Conservation (phyloP, 2,329 filamentous ascomycete genomes). For the Emericellopsis atlantica region DNA sequence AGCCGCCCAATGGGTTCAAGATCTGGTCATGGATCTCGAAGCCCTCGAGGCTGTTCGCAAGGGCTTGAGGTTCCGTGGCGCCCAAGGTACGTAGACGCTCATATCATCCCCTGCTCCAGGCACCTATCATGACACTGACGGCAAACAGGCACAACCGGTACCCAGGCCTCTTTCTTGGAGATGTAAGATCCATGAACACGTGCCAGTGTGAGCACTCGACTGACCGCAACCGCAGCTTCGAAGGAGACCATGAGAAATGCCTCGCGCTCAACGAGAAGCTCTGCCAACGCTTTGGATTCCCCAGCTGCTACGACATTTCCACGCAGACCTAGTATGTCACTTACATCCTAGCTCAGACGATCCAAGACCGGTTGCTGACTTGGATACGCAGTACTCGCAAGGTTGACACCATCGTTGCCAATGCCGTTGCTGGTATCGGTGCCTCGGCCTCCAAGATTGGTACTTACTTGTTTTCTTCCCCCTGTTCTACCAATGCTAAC, state of each 20-base stretch:
- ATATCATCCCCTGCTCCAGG: conserved; percentile 6
- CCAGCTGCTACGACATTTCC: conserved; percentile 38
- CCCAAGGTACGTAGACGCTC: conserved; percentile 56
- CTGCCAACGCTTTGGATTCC: conserved; percentile 43
- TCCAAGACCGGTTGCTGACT: no score
- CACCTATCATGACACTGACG: no score
- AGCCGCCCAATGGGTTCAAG: conserved; percentile 57
- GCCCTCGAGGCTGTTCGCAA: conserved; percentile 57
- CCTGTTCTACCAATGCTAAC: conserved; percentile 20
- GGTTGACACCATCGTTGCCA: conserved; percentile 69
- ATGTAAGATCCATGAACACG: conserved; percentile 3
- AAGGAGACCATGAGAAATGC: conserved; percentile 33
- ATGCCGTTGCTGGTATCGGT: conserved; percentile 68
- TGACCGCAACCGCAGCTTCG: conserved; percentile 17
- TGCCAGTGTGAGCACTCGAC: no score
- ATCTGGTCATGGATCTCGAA: conserved; percentile 52
- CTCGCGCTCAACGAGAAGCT: conserved; percentile 42
- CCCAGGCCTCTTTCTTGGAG: conserved; percentile 11
- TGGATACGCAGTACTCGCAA: conserved; percentile 44
- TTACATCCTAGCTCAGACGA: no score
- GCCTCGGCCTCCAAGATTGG: conserved; percentile 62
- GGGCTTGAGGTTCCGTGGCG: conserved; percentile 64
- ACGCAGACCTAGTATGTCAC: conserved; percentile 47
- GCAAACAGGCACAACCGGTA: not conserved
- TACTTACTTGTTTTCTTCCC: conserved; percentile 62